Conservation (phyloP, 495 filamentous ascomycete genomes). For the Neurospora sp. region DNA sequence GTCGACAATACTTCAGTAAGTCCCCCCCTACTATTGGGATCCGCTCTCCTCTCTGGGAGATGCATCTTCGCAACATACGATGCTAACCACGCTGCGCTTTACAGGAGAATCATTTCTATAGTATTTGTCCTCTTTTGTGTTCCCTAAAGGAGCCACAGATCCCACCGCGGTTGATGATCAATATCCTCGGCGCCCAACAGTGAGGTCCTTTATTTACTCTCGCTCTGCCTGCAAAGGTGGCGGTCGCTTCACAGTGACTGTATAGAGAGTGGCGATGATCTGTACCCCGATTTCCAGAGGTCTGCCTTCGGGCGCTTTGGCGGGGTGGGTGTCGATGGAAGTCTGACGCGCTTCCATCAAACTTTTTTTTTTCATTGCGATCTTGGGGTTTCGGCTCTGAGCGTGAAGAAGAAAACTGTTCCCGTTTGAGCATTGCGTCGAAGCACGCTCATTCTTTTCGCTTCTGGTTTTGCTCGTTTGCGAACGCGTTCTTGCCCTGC, state of each 20-base stretch:
- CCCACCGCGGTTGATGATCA: constrained; percentile 53
- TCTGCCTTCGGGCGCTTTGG: constrained; percentile 43
- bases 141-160: constrained; percentile 61
- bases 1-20: constrained; percentile 54
- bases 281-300: constrained; percentile 40
- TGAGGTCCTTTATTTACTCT: constrained; percentile 12
- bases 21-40: constrained; percentile 27
- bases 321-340: constrained; percentile 52
- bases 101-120: constrained; percentile 7
- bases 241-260: constrained; percentile 2
- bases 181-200: constrained; percentile 5
- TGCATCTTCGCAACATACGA: background rate
- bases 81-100: background rate
- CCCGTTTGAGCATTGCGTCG: background rate
- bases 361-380: constrained; percentile 3
- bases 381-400: background rate
- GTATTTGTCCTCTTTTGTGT: constrained; percentile 43
- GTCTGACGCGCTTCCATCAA: constrained; percentile 36
- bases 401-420: background rate
- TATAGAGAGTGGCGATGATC: constrained; percentile 49
- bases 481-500: background rate
- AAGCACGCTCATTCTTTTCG: background rate
- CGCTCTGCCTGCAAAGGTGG: constrained; percentile 5
- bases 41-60: background rate
- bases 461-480: background rate